Percentiles rank a stretch among this genome's conserved stretches.
Evolutionary conservation across 148 eudicot genomes (phyloP).

Genomic region (Rhododendron simsii): DNA sequence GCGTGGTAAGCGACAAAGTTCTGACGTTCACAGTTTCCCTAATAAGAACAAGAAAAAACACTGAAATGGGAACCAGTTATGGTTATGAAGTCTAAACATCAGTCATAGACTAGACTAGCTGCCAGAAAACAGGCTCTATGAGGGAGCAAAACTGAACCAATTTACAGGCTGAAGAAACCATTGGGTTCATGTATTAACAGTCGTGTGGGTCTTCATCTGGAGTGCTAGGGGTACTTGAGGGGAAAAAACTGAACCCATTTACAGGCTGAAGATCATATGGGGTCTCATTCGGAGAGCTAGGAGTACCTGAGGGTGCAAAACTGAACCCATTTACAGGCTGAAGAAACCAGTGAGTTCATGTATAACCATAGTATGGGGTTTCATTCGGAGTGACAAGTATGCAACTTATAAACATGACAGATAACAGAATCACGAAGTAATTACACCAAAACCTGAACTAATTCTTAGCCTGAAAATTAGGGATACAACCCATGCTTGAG

Average conservation of each 20-base stretch:
- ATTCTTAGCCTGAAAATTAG: neutral
- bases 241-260: neutral
- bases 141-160: neutral
- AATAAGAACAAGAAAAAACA: neutral
- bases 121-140: neutral
- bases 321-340: neutral
- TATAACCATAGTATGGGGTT: neutral
- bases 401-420: neutral
- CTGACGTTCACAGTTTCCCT: neutral
- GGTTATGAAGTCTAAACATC: neutral
- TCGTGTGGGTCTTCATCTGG: neutral
- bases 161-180: neutral
- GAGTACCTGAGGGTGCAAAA: neutral
- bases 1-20: neutral
- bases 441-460: neutral
- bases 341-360: neutral
- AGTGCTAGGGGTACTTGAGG: neutral
- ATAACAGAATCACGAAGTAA: neutral
- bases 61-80: neutral
- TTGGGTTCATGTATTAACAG: neutral
- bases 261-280: neutral
- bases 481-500: neutral
- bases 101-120: neutral
- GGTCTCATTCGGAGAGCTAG: neutral
- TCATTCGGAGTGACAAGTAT: neutral